Conservation (phyloP, 2,329 filamentous ascomycete species). For the Colletotrichum sp. region DNA sequence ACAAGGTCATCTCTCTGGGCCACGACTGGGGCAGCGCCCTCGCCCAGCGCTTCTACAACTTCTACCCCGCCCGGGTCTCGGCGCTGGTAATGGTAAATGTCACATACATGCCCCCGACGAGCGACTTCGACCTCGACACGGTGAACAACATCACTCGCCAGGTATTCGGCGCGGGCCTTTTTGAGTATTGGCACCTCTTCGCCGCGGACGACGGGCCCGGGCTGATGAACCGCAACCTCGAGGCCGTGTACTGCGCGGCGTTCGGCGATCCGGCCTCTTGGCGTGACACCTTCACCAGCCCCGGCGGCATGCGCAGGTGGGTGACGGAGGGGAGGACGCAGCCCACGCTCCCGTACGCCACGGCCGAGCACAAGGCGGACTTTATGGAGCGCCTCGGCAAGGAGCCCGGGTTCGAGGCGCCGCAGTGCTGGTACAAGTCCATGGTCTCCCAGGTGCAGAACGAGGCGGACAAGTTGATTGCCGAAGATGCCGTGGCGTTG, state of each 20-base stretch:
- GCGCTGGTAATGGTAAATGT: slow-evolving; percentile 48
- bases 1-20: slow-evolving; percentile 44
- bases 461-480: slow-evolving; percentile 22
- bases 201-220: slow-evolving; percentile 38
- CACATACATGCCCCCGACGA: slow-evolving; percentile 40
- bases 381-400: slow-evolving; percentile 29
- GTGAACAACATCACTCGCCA: slow-evolving; percentile 34
- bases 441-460: slow-evolving; percentile 23
- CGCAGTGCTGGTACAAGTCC: slow-evolving; percentile 32
- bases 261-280: slow-evolving; percentile 35
- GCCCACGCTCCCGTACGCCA: slow-evolving; percentile 29
- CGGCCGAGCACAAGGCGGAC: slow-evolving; percentile 24
- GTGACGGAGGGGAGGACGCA: slow-evolving; percentile 25
- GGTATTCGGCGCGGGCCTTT: slow-evolving; percentile 38
- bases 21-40: slow-evolving; percentile 54
- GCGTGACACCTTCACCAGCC: slow-evolving; percentile 39
- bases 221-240: slow-evolving; percentile 41
- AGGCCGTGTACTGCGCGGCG: slow-evolving; percentile 37
- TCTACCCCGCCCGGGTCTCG: slow-evolving; percentile 40
- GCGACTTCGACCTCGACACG: slow-evolving; percentile 39
- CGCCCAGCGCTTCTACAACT: slow-evolving; percentile 45
- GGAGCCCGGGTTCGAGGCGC: slow-evolving; percentile 29
- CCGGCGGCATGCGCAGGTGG: slow-evolving; percentile 35
- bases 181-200: slow-evolving; percentile 53
- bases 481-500: slow-evolving; percentile 22